Evolutionary conservation across 1,139 yeast species (phyloP).

Genomic region (Candida tropicalis): DNA sequence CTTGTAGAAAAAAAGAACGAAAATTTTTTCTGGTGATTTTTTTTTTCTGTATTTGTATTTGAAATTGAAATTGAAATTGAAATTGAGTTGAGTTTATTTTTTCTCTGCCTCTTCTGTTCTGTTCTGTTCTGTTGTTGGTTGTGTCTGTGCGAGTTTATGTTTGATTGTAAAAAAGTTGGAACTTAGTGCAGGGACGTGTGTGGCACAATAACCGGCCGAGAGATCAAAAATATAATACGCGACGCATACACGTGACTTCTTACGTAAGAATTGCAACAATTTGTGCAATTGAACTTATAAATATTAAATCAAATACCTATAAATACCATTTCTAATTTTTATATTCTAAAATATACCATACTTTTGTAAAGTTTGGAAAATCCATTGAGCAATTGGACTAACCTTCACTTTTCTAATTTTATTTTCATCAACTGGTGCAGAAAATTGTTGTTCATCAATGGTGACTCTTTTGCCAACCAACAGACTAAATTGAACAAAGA

Average conservation of each 20-base stretch:
- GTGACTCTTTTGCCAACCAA: conserved; percentile 21
- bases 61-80: too few relatives aligned
- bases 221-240: neutral
- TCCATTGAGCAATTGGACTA: conserved; percentile 22
- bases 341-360: conserved; percentile 31
- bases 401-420: conserved; percentile 18
- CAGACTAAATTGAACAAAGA: conserved; percentile 21
- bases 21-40: conserved; percentile 1
- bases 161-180: too few relatives aligned
- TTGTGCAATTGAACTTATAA: too few relatives aligned
- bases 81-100: neutral
- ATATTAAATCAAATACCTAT: too few relatives aligned
- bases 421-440: conserved; percentile 29
- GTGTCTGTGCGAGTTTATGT: too few relatives aligned
- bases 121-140: too few relatives aligned
- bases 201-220: too few relatives aligned
- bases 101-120: too few relatives aligned
- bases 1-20: neutral
- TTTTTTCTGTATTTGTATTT: neutral
- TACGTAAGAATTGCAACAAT: too few relatives aligned
- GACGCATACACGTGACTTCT: neutral
- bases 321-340: neutral
- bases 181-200: too few relatives aligned
- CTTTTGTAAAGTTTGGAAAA: conserved; percentile 35
- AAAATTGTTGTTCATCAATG: conserved; percentile 27